phyloP scores from a whole-genome alignment of 2,329 filamentous ascomycete species.

The Paracamarosporium sp. region DNA sequence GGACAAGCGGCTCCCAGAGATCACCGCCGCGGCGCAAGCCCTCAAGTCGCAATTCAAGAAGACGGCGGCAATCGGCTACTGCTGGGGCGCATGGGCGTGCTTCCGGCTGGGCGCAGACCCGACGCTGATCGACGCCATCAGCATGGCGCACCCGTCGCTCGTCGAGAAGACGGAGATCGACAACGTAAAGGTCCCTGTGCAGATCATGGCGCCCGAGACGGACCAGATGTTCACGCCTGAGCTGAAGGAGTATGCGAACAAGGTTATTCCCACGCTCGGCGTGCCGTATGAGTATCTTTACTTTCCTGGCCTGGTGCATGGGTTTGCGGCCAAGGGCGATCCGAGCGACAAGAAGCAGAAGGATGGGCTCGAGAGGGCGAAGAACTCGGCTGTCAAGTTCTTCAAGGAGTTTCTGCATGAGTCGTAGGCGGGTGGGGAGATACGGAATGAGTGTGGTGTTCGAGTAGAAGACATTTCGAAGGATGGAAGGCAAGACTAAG shows the following conservation, averaged over 20 bases:
- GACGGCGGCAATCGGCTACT: conserved; percentile 57
- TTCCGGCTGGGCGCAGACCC: conserved; percentile 41
- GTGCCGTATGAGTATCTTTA: conserved; percentile 43
- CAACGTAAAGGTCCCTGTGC: conserved; percentile 37
- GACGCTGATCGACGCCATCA: conserved; percentile 38
- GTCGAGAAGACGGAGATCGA: conserved; percentile 39
- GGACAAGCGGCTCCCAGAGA: conserved; percentile 47
- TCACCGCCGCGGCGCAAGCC: conserved; percentile 43
- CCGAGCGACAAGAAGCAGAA: conserved; percentile 32
- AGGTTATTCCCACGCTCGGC: conserved; percentile 34
- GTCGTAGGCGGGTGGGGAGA: background rate
- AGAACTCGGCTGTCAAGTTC: conserved; percentile 37
- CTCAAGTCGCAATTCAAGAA: conserved; percentile 48
- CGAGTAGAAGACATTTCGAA: background rate
- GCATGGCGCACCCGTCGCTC: conserved; percentile 37
- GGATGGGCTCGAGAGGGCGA: conserved; percentile 42
- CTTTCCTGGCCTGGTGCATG: conserved; percentile 41
- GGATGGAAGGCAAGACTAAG: too few species aligned
- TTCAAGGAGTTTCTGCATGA: conserved; percentile 41
- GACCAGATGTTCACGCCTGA: conserved; percentile 36
- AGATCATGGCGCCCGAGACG: conserved; percentile 37
- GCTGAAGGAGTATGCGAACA: conserved; percentile 35
- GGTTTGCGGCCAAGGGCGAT: conserved; percentile 40
- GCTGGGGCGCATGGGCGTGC: conserved; percentile 53
- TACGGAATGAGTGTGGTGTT: too few species aligned